phyloP scores from a whole-genome alignment of 495 filamentous ascomycete genomes.

The Xylaria telfairii region DNA sequence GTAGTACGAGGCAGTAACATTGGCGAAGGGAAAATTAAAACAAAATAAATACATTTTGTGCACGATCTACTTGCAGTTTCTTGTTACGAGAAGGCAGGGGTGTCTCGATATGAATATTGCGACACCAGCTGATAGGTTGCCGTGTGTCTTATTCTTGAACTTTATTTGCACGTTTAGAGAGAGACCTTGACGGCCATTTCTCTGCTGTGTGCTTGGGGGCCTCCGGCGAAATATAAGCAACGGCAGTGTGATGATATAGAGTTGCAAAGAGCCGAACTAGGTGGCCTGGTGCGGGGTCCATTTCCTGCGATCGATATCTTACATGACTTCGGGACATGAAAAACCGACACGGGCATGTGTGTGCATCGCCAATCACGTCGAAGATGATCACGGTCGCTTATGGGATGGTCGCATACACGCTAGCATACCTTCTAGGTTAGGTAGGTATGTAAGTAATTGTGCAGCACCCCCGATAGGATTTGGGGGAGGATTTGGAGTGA shows the following conservation, averaged over 20 bases:
- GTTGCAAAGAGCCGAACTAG: neutral
- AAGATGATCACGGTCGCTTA: neutral
- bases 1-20: neutral
- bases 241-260: neutral
- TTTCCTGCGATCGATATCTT: neutral
- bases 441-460: slow-evolving; percentile 9
- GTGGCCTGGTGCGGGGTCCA: neutral
- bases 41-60: neutral
- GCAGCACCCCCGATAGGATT: slow-evolving; percentile 13
- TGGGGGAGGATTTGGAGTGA: neutral
- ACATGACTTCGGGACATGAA: neutral
- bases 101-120: neutral
- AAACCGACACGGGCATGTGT: neutral
- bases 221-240: neutral
- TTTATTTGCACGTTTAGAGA: neutral
- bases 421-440: neutral
- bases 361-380: neutral
- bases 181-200: no score
- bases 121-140: neutral
- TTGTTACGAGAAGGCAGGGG: neutral
- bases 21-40: neutral
- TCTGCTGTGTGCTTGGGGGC: neutral
- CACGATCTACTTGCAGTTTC: neutral
- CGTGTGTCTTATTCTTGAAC: neutral
- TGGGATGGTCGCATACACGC: neutral